phyloP scores from a whole-genome alignment of 73 alveolate genomes.

The Paramecium pentaurelia region DNA sequence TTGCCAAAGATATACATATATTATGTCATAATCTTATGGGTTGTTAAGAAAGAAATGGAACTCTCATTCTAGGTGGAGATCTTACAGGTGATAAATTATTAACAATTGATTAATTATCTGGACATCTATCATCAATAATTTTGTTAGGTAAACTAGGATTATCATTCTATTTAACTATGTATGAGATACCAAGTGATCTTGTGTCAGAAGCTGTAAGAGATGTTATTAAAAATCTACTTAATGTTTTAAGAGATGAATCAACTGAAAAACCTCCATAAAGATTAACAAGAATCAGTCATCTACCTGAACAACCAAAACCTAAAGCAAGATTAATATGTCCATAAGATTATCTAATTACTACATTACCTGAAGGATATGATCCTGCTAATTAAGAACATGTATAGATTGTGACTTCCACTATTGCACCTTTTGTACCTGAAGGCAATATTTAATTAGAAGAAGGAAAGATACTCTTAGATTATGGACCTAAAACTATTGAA shows the following conservation, averaged over 20 bases:
- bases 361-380: conserved; percentile 17
- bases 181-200: conserved; percentile 39
- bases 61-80: conserved; percentile 49
- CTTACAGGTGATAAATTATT: conserved; percentile 36
- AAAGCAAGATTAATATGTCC: conserved; percentile 49
- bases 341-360: conserved; percentile 38
- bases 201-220: conserved; percentile 22
- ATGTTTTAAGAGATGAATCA: conserved; percentile 21
- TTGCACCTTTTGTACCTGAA: conserved; percentile 29
- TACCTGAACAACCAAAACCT: conserved; percentile 14
- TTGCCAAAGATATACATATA: not conserved
- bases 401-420: not conserved
- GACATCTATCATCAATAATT: conserved; percentile 13
- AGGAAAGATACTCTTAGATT: conserved; percentile 4
- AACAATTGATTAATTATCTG: conserved; percentile 54
- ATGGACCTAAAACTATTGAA: conserved; percentile 32
- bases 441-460: not conserved
- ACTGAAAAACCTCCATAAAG: conserved; percentile 44
- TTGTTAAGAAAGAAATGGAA: conserved; percentile 3
- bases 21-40: conserved; percentile 40
- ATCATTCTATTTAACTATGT: conserved; percentile 37
- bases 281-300: conserved; percentile 34
- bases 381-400: conserved; percentile 30
- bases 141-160: conserved; percentile 47
- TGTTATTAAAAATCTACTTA: not conserved